Conservation (phyloP, 345 rosid species). For the Geranium rotundifolium region DNA sequence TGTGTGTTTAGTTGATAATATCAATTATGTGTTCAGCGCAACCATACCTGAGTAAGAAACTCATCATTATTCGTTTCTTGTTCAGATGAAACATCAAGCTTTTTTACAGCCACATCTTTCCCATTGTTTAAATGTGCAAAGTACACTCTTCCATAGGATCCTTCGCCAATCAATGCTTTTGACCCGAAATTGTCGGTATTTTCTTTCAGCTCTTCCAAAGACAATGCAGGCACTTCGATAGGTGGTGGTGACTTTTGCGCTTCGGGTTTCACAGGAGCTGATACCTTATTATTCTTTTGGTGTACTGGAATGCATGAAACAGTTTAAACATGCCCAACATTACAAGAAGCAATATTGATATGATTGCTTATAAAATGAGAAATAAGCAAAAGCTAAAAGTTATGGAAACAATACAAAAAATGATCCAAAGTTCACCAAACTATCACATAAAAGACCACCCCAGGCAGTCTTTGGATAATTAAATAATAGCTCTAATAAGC, state of each 20-base stretch:
- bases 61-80: conserved; percentile 16
- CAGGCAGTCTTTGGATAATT: too few species aligned
- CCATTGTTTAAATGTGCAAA: conserved; percentile 18
- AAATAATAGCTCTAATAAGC: too few species aligned
- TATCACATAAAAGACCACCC: too few species aligned
- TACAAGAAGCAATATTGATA: too few species aligned
- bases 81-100: conserved; percentile 26
- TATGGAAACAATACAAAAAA: too few species aligned
- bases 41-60: conserved; percentile 21
- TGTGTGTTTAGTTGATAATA: too few species aligned
- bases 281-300: conserved; percentile 23
- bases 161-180: conserved; percentile 32
- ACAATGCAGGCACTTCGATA: conserved; percentile 20
- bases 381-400: too few species aligned
- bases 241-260: conserved; percentile 20
- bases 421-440: too few species aligned
- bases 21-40: too few species aligned
- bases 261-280: conserved; percentile 29
- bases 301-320: conserved; percentile 3
- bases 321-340: too few species aligned
- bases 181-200: conserved; percentile 17
- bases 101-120: conserved; percentile 22
- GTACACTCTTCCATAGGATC: conserved; percentile 29
- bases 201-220: conserved; percentile 22
- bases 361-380: too few species aligned